These are phyloP conservation scores for Psophocarpus tetragonolobus DNA, from an alignment of 306 rosid genomes.

Conservation along the genomic window DNA sequence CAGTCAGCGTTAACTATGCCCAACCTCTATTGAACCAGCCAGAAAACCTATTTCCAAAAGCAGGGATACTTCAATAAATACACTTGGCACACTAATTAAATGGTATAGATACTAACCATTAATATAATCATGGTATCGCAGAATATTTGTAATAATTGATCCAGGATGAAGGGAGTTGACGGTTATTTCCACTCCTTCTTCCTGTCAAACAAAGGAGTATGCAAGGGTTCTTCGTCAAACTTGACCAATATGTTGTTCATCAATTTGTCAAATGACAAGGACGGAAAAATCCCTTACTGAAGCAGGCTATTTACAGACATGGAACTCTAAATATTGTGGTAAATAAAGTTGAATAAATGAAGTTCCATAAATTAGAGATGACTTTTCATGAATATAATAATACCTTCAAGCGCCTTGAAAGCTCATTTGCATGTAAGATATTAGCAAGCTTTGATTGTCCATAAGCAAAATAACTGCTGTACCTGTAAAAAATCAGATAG, in stretches of 20 bases:
- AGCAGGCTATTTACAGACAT: conserved; percentile 15
- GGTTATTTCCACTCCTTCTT: conserved; percentile 73
- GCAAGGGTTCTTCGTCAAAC: conserved; percentile 18
- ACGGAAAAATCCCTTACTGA: conserved; percentile 7
- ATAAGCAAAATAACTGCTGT: conserved; percentile 56
- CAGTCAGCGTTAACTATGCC: conserved; percentile 7
- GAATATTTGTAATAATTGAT: conserved; percentile 65
- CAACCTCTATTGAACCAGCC: conserved; percentile 7
- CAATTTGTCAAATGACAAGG: conserved; percentile 15
- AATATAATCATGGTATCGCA: conserved; percentile 50
- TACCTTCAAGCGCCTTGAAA: conserved; percentile 82
- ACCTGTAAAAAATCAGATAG: conserved; percentile 46
- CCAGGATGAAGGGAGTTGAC: conserved; percentile 85
- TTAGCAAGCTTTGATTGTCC: conserved; percentile 87
- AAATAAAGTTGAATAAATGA: conserved; percentile 13
- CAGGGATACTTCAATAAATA: conserved; percentile 1
- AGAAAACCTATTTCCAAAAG: not conserved
- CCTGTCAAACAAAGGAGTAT: conserved; percentile 44
- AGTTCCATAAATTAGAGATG: conserved; percentile 5
- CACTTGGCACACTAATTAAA: not conserved
- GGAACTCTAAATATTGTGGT: not conserved
- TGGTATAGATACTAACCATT: conserved; percentile 47
- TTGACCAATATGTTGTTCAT: not conserved
- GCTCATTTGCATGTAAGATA: conserved; percentile 78
- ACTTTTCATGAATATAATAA: not conserved